A percentile compares a stretch with the other conserved stretches of the same genome.
Conservation (phyloP, 2,329 filamentous ascomycete species). For the Leptosphaerulina australis region DNA sequence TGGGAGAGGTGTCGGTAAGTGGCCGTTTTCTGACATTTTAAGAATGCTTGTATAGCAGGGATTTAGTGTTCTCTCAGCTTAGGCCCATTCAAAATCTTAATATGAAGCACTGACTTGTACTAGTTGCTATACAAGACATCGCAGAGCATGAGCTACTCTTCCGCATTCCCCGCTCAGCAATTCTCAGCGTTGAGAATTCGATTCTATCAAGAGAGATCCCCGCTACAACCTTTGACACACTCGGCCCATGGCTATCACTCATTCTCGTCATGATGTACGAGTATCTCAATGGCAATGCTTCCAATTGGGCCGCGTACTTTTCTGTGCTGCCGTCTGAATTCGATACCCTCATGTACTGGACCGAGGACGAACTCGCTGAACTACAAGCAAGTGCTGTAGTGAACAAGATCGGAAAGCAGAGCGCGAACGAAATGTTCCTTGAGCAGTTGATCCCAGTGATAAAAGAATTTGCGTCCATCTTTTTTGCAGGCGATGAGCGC, state of each 20-base stretch:
- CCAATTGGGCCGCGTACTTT: slow-evolving; percentile 79
- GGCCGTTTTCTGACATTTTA: slow-evolving; percentile 5
- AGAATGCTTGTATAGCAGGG: neutral
- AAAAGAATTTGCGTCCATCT: slow-evolving; percentile 45
- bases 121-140: slow-evolving; percentile 75
- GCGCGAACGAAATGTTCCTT: slow-evolving; percentile 73
- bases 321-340: slow-evolving; percentile 73
- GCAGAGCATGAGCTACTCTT: slow-evolving; percentile 78
- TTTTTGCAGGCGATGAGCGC: slow-evolving; percentile 48
- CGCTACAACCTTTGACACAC: slow-evolving; percentile 38
- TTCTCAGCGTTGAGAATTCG: slow-evolving; percentile 77
- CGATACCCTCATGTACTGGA: slow-evolving; percentile 92
- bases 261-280: slow-evolving; percentile 86
- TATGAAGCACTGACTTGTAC: slow-evolving; percentile 17
- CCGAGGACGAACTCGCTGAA: slow-evolving; percentile 68
- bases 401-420: slow-evolving; percentile 74
- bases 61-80: neutral
- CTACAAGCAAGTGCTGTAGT: slow-evolving; percentile 80
- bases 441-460: slow-evolving; percentile 62
- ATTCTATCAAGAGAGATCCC: slow-evolving; percentile 63
- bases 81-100: neutral
- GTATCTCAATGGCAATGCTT: slow-evolving; percentile 62
- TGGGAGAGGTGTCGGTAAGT: slow-evolving; percentile 69
- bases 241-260: slow-evolving; percentile 60
- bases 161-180: slow-evolving; percentile 72